Evolutionary conservation across 2,329 filamentous ascomycete species (phyloP).

Genomic region (Aspergillus alliaceus): DNA sequence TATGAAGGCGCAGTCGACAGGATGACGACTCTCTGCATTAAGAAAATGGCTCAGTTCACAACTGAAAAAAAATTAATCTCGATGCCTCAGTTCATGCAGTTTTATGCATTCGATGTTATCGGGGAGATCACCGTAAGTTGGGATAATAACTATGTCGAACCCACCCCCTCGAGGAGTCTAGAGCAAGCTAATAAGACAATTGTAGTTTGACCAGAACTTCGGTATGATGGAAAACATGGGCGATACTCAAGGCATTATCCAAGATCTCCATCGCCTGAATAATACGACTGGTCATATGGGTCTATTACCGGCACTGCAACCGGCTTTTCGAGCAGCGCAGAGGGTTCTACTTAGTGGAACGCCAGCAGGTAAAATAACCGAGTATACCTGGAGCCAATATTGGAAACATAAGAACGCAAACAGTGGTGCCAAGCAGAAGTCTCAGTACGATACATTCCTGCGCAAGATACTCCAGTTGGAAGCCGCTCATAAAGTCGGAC

Average conservation of each 20-base stretch:
- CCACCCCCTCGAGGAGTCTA: too few relatives aligned
- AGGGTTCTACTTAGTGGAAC: neutral
- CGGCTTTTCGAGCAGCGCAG: neutral
- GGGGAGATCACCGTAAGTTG: slow-evolving; percentile 19
- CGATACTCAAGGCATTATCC: neutral
- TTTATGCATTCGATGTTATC: slow-evolving; percentile 26
- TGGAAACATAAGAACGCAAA: neutral
- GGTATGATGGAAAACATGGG: slow-evolving; percentile 7
- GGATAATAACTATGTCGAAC: too few relatives aligned
- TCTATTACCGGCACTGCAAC: neutral
- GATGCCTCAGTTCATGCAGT: slow-evolving; percentile 18
- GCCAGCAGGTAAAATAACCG: neutral
- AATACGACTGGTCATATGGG: neutral
- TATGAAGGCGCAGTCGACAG: slow-evolving; percentile 11
- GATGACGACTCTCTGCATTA: slow-evolving; percentile 1
- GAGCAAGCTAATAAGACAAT: neutral
- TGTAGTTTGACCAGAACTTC: slow-evolving; percentile 27
- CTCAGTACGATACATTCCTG: neutral
- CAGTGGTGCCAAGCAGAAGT: neutral
- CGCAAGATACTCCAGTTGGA: neutral
- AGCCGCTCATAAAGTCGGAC: neutral
- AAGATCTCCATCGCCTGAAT: neutral
- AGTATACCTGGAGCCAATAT: neutral
- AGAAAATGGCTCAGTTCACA: neutral
- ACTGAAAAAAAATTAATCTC: slow-evolving; percentile 1